A percentile compares a stretch with the other conserved stretches of the same genome.
phyloP scores from a whole-genome alignment of 805 yeast species.

The Candida corydali region DNA sequence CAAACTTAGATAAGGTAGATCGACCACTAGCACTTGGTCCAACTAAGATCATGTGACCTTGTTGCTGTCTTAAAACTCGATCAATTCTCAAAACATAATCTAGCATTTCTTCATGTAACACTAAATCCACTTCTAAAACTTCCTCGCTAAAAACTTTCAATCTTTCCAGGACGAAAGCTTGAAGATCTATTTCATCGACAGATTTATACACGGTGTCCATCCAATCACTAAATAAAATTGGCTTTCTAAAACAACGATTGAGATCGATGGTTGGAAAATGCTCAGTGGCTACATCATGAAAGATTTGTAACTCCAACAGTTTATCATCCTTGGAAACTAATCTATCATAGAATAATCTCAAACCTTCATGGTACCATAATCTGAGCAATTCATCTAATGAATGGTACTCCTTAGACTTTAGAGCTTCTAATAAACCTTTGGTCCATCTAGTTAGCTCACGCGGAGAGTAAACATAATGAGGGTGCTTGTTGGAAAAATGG shows the following conservation, averaged over 20 bases:
- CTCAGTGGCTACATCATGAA: slow-evolving; percentile 22
- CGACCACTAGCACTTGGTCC: slow-evolving; percentile 85
- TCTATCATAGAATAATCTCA: slow-evolving; percentile 74
- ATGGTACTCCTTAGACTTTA: slow-evolving; percentile 31
- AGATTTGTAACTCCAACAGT: slow-evolving; percentile 43
- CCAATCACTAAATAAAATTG: slow-evolving; percentile 75
- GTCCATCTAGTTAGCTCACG: slow-evolving; percentile 89
- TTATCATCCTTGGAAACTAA: slow-evolving; percentile 47
- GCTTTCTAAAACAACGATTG: slow-evolving; percentile 33
- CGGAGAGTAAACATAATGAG: slow-evolving; percentile 79
- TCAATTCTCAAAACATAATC: slow-evolving; percentile 78
- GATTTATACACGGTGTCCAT: slow-evolving; percentile 57
- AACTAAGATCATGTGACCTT: slow-evolving; percentile 83
- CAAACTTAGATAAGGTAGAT: slow-evolving; percentile 71
- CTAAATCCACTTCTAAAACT: slow-evolving; percentile 55
- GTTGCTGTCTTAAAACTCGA: slow-evolving; percentile 75
- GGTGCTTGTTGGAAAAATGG: slow-evolving; percentile 35
- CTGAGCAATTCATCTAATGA: slow-evolving; percentile 46
- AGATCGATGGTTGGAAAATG: slow-evolving; percentile 47
- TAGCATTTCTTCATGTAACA: slow-evolving; percentile 64
- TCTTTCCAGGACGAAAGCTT: slow-evolving; percentile 57
- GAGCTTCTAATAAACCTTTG: slow-evolving; percentile 61
- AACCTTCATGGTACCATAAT: slow-evolving; percentile 78
- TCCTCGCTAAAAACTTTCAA: slow-evolving; percentile 75
- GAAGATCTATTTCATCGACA: slow-evolving; percentile 46